phyloP scores from a whole-genome alignment of 208 protist genomes.

The Leishmania amazonensis region DNA sequence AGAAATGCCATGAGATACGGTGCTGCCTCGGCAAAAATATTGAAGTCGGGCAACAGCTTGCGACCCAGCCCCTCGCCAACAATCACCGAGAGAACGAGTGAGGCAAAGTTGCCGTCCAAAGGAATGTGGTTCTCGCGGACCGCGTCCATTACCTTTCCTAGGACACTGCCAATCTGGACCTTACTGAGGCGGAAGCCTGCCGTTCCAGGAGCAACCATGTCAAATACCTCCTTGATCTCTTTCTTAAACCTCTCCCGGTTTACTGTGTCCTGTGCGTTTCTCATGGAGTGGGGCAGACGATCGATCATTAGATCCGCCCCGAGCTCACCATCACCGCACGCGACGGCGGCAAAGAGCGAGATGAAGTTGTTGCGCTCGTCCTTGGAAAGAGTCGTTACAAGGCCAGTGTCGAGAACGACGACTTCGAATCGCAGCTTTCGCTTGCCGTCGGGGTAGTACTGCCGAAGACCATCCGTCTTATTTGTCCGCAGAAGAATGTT shows the following conservation, averaged over 20 bases:
- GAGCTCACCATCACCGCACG: conserved; percentile 81
- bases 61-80: conserved; percentile 92
- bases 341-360: conserved; percentile 90
- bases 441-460: conserved; percentile 75
- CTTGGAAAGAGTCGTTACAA: conserved; percentile 86
- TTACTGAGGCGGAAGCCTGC: conserved; percentile 80
- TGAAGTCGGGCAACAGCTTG: conserved; percentile 86
- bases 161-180: conserved; percentile 81
- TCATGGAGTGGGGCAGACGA: conserved; percentile 49
- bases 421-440: conserved; percentile 60
- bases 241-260: conserved; percentile 63
- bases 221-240: conserved; percentile 82
- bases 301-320: conserved; percentile 93
- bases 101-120: conserved; percentile 93
- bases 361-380: conserved; percentile 93
- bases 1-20: conserved; percentile 83
- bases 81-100: conserved; percentile 90
- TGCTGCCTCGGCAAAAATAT: conserved; percentile 88
- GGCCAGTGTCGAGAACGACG: conserved; percentile 90
- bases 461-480: conserved; percentile 22
- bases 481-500: conserved; percentile 87
- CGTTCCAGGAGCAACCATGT: conserved; percentile 70
- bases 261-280: conserved; percentile 18
- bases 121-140: conserved; percentile 82
- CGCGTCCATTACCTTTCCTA: conserved; percentile 74